Evolutionary conservation across 768 basidiomycete species (phyloP).

Genomic region (Leccinum longicurvipes): DNA sequence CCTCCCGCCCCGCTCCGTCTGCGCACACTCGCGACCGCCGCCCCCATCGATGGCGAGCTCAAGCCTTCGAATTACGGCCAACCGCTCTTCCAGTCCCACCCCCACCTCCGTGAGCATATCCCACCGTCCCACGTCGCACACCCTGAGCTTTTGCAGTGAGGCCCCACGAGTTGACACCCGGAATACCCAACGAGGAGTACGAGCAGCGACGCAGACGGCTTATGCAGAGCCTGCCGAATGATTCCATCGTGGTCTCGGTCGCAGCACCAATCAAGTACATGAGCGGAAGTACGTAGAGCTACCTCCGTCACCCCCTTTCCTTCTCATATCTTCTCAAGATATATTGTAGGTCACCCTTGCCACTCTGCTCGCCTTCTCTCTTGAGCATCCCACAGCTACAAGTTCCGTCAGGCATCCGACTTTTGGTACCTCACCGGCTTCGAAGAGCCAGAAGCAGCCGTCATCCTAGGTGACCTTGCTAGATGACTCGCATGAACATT

Average conservation of each 20-base stretch:
- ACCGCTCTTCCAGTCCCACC: conserved; percentile 73
- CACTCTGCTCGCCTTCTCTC: conserved; percentile 4
- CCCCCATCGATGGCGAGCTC: conserved; percentile 19
- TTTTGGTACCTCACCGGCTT: conserved; percentile 98
- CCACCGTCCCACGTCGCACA: not conserved
- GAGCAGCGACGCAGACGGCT: conserved; percentile 63
- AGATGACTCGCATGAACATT: not conserved
- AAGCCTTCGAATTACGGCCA: conserved; percentile 84
- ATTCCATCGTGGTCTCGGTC: conserved; percentile 70
- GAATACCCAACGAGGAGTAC: conserved; percentile 77
- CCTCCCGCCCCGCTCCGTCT: not conserved
- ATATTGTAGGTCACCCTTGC: conserved; percentile 64
- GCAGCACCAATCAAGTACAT: conserved; percentile 85
- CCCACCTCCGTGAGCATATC: conserved; percentile 62
- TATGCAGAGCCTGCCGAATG: conserved; percentile 71
- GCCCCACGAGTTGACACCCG: conserved; percentile 73
- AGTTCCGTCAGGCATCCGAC: conserved; percentile 88
- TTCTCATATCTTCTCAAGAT: conserved; percentile 35
- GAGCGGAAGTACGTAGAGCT: conserved; percentile 61
- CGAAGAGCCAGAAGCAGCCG: conserved; percentile 86
- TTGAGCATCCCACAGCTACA: conserved; percentile 60
- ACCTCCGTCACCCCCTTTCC: conserved; percentile 5
- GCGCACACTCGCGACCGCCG: conserved; percentile 36
- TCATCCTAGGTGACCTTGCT: conserved; percentile 65
- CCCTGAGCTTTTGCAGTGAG: conserved; percentile 38